Evolutionary conservation across 2,329 filamentous ascomycete species (phyloP), one percentile per base, ranked within the genome.

Genomic region (Corynespora cassiicola): DNA sequence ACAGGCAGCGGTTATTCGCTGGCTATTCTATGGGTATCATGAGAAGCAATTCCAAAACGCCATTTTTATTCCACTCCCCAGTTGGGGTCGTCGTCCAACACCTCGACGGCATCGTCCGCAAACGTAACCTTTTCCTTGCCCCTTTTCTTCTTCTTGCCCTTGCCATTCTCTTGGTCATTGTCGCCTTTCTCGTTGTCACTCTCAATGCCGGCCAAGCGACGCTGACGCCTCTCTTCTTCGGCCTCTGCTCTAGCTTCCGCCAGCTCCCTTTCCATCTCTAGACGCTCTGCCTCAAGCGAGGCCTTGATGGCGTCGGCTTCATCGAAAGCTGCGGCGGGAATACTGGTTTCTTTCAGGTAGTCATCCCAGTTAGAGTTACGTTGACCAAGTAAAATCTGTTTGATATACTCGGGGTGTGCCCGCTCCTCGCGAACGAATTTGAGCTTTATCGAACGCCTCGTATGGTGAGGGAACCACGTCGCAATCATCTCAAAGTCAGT

Each of bases 371-470:
- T 61, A 5, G 68, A 64, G 7, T 66, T 60, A 12, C 66, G 63
- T 14, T 61, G 54, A 12, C 68, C 71, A 28, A 68, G 79, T 39
- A 94, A 73, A 5, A 82, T 82, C 22, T 76, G 75, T 45, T 82
- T 82, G 52, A 95, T 77, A 46, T 80, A 78, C 3, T 72, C 69
- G 0, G 86, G 83, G 47, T 85, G 78, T 36, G 81, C 74, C 21
- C 81, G 77, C 69, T 94, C 88, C 68, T 94, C 89, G 45, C 85
- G 84, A 56, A 85, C 87, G 70, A 89, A 94, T 64, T 94, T 94
- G 50, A 86, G 78, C 71, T 92, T 92, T 69, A 94, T 79, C 63
- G 88, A 82, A 20, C 85, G 80, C 12, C 89, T 79, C 43, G 80
- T 86, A 58, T 86, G 84, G 47, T 80, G 79, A 1, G 83, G 80